These are phyloP conservation scores for Lipomyces yarrowii DNA, from an alignment of 1,139 yeast genomes.

Conservation along the genomic window DNA sequence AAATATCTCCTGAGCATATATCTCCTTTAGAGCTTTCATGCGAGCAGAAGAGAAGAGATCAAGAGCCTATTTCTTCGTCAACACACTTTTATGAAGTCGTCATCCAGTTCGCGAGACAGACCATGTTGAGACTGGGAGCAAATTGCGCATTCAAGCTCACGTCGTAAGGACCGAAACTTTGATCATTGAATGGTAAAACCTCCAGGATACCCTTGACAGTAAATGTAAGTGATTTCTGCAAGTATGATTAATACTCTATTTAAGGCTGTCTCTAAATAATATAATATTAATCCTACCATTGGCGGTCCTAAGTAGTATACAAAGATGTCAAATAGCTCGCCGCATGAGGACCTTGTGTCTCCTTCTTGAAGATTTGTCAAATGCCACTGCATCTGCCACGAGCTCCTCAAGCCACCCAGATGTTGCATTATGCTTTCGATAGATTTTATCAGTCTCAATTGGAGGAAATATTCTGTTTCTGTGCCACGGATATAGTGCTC, in stretches of 20 bases:
- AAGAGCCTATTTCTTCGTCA: slow-evolving; percentile 33
- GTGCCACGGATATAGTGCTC: slow-evolving; percentile 61
- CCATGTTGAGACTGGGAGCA: slow-evolving; percentile 53
- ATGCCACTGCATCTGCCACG: slow-evolving; percentile 22
- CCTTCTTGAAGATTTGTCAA: slow-evolving; percentile 12
- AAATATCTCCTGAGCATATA: slow-evolving; percentile 64
- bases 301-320: slow-evolving; percentile 73
- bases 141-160: slow-evolving; percentile 51
- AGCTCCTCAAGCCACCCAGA: slow-evolving; percentile 67
- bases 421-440: slow-evolving; percentile 59
- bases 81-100: not conserved
- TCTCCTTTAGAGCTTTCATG: slow-evolving; percentile 54
- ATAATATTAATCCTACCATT: slow-evolving; percentile 39
- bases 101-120: slow-evolving; percentile 37
- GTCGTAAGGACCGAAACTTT: slow-evolving; percentile 42
- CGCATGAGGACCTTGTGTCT: slow-evolving; percentile 21
- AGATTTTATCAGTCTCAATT: slow-evolving; percentile 53
- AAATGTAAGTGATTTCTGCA: slow-evolving; percentile 21
- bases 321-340: slow-evolving; percentile 66
- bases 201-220: slow-evolving; percentile 64
- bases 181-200: slow-evolving; percentile 58
- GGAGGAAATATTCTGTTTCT: slow-evolving; percentile 54
- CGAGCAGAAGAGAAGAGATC: slow-evolving; percentile 62
- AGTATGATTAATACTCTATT: not conserved
- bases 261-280: slow-evolving; percentile 23